A percentile compares a stretch with the other conserved stretches of the same genome.
These are phyloP conservation scores for Niebla homalea DNA, from an alignment of 495 filamentous ascomycete species.

Conservation along the genomic window DNA sequence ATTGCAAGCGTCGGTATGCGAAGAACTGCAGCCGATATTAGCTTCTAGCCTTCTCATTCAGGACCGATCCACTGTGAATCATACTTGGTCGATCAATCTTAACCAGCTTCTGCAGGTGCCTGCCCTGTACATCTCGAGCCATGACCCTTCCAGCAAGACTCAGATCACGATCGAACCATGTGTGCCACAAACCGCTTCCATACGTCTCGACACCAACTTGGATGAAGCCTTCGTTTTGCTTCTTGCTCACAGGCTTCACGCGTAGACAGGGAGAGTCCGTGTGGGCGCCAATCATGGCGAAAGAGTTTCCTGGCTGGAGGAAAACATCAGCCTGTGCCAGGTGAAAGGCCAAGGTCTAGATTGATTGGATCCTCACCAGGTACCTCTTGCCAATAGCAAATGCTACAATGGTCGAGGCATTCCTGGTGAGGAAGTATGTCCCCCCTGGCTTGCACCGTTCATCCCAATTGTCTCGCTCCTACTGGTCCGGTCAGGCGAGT, in stretches of 20 bases:
- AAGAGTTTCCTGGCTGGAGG: constrained; percentile 69
- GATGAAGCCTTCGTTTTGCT: constrained; percentile 71
- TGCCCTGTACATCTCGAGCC: constrained; percentile 58
- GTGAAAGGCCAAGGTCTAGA: neutral
- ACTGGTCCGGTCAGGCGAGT: neutral
- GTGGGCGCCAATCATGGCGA: constrained; percentile 92
- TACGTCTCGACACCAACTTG: constrained; percentile 97
- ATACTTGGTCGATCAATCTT: constrained; percentile 75
- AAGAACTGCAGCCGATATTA: constrained; percentile 44
- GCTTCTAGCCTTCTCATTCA: neutral
- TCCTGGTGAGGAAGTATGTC: constrained; percentile 92
- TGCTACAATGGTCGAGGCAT: constrained; percentile 84
- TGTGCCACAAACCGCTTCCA: constrained; percentile 68
- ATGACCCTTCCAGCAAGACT: constrained; percentile 81
- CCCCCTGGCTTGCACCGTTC: constrained; percentile 69
- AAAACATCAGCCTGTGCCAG: neutral
- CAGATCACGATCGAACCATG: constrained; percentile 91
- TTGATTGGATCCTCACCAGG: constrained; percentile 36
- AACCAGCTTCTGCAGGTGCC: constrained; percentile 71
- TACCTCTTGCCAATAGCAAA: constrained; percentile 89
- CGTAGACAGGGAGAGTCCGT: constrained; percentile 87
- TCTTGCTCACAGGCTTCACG: constrained; percentile 89
- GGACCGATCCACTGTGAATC: constrained; percentile 1
- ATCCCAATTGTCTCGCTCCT: constrained; percentile 84
- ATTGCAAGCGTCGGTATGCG: constrained; percentile 87